Percentiles rank a stretch among this genome's conserved stretches.
phyloP scores from a whole-genome alignment of 108 stramenopile genomes.

The Licmophora abbreviata region DNA sequence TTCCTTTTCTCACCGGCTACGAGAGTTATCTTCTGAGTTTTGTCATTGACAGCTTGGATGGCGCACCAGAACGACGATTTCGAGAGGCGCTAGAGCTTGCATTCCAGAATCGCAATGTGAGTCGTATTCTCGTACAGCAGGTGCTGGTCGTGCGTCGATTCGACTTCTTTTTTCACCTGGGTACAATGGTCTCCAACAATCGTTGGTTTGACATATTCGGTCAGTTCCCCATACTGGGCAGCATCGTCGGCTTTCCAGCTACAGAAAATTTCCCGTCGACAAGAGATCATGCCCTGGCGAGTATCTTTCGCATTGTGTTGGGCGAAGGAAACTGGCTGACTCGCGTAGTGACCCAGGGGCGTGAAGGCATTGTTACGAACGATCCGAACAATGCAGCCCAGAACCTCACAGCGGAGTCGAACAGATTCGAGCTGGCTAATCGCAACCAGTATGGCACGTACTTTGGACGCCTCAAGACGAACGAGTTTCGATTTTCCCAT shows the following conservation, averaged over 20 bases:
- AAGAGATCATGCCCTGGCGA: constrained; percentile 10
- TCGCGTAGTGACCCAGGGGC: constrained; percentile 9
- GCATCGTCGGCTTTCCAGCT: constrained; percentile 15
- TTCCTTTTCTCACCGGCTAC: constrained; percentile 22
- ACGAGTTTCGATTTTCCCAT: constrained; percentile 21
- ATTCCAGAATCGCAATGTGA: constrained; percentile 29
- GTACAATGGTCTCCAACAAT: constrained; percentile 8
- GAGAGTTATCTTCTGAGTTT: constrained; percentile 19
- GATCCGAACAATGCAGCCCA: constrained; percentile 19
- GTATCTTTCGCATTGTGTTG: constrained; percentile 4
- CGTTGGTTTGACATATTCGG: constrained; percentile 16
- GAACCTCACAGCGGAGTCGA: constrained; percentile 17
- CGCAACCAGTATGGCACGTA: constrained; percentile 30
- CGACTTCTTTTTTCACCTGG: constrained; percentile 24
- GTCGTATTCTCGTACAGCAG: constrained; percentile 14
- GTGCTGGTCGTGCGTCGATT: constrained; percentile 3
- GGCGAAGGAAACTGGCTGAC: constrained; percentile 16
- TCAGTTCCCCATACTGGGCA: constrained; percentile 11
- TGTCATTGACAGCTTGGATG: constrained; percentile 21
- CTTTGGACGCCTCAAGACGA: constrained; percentile 19
- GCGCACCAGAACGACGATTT: background rate
- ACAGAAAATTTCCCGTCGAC: constrained; percentile 27
- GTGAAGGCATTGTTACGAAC: constrained; percentile 13
- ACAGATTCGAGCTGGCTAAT: constrained; percentile 22
- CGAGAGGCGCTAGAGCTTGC: constrained; percentile 13